phyloP scores from a whole-genome alignment of 768 basidiomycete genomes.

The Phaffia australis region DNA sequence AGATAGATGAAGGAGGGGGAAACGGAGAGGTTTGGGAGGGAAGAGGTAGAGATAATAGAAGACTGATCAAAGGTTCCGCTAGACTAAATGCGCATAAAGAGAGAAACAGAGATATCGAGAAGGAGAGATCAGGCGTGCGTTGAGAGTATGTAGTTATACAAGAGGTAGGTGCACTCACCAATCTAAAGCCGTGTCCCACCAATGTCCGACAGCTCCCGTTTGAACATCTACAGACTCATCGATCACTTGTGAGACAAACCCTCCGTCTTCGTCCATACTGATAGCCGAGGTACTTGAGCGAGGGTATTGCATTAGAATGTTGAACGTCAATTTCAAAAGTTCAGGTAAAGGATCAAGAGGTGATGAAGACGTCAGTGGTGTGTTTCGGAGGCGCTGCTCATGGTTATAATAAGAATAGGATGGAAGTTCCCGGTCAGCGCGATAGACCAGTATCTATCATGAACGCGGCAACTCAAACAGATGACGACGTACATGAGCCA shows the following conservation, averaged over 20 bases:
- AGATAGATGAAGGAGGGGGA: conserved; percentile 62
- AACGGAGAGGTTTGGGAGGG: conserved; percentile 39
- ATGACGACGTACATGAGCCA: conserved; percentile 28
- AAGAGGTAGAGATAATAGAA: conserved; percentile 57
- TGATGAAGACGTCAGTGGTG: conserved; percentile 44
- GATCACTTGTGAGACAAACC: conserved; percentile 2
- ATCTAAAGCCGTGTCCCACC: conserved; percentile 63
- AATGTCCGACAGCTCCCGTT: conserved; percentile 46
- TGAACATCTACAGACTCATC: conserved; percentile 27
- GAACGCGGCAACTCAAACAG: not conserved
- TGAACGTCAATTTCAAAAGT: conserved; percentile 72
- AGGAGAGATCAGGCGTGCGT: not conserved
- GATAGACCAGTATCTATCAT: too few species aligned
- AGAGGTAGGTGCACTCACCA: conserved; percentile 44
- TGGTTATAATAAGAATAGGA: too few species aligned
- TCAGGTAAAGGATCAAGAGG: conserved; percentile 66
- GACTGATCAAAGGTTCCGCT: conserved; percentile 57
- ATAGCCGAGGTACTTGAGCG: not conserved
- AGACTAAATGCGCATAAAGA: conserved; percentile 43
- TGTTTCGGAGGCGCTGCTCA: conserved; percentile 28
- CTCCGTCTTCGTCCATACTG: not conserved
- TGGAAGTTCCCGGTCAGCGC: too few species aligned
- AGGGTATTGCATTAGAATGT: conserved; percentile 69
- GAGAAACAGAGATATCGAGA: not conserved
- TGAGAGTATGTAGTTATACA: not conserved